Conservation (phyloP, 495 filamentous ascomycete species). For the Aspergillus leporis region DNA sequence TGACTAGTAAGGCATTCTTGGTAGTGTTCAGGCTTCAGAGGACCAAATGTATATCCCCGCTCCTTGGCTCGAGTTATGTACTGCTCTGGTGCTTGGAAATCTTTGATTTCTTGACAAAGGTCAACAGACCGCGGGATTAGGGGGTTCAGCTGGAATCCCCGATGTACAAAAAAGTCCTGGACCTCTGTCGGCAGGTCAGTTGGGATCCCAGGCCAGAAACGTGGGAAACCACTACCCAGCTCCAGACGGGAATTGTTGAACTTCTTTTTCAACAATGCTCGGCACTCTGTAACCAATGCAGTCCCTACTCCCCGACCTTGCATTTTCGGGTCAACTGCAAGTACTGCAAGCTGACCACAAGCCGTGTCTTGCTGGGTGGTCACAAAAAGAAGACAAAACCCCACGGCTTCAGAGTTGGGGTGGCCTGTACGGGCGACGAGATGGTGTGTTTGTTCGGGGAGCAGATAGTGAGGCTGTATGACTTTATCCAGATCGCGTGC, state of each 20-base stretch:
- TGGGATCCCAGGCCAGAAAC: slow-evolving; percentile 52
- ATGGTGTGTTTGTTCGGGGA: slow-evolving; percentile 23
- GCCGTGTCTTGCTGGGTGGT: slow-evolving; percentile 24
- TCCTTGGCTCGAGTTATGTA: slow-evolving; percentile 37
- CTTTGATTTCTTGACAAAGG: slow-evolving; percentile 43
- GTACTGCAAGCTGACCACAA: slow-evolving; percentile 36
- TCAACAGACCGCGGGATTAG: slow-evolving; percentile 37
- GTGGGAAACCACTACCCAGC: slow-evolving; percentile 47
- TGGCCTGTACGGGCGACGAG: slow-evolving; percentile 34
- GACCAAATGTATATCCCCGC: slow-evolving; percentile 40
- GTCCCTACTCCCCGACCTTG: slow-evolving; percentile 48
- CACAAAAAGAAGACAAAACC: slow-evolving; percentile 46
- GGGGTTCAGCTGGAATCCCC: slow-evolving; percentile 41
- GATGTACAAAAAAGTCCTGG: slow-evolving; percentile 46
- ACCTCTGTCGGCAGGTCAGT: slow-evolving; percentile 35
- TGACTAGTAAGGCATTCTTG: slow-evolving; percentile 48
- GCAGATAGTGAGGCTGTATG: slow-evolving; percentile 21
- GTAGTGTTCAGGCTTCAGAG: slow-evolving; percentile 38
- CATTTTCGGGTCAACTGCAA: slow-evolving; percentile 43
- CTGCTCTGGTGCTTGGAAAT: slow-evolving; percentile 36
- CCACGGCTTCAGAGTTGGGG: slow-evolving; percentile 25
- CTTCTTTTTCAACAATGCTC: slow-evolving; percentile 29
- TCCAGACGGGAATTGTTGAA: slow-evolving; percentile 28
- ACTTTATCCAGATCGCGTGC: slow-evolving; percentile 29
- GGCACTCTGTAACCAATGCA: slow-evolving; percentile 36